Conservation (phyloP, 2,329 filamentous ascomycete species). For the Diaporthe humulicola region DNA sequence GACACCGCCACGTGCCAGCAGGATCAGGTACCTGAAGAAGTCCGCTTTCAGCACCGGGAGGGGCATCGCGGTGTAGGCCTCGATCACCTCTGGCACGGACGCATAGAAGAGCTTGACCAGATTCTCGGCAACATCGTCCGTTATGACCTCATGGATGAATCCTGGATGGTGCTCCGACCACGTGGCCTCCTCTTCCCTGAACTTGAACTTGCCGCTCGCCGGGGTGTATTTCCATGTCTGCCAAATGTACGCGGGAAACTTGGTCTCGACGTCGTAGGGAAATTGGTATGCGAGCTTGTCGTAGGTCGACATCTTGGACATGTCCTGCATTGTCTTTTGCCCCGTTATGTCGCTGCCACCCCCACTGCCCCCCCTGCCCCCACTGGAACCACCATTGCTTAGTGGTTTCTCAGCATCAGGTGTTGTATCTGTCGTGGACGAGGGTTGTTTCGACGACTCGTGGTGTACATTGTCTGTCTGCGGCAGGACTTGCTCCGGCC, state of each 20-base stretch:
- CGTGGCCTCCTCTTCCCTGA: slow-evolving; percentile 87
- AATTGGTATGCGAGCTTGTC: slow-evolving; percentile 93
- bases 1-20: slow-evolving; percentile 71
- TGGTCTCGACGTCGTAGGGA: slow-evolving; percentile 88
- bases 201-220: slow-evolving; percentile 80
- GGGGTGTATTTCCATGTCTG: slow-evolving; percentile 97
- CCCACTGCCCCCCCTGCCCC: slow-evolving; percentile 1
- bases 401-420: slow-evolving; percentile 36
- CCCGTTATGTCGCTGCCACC: slow-evolving; percentile 34
- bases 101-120: slow-evolving; percentile 90
- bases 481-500: slow-evolving; percentile 50
- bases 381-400: slow-evolving; percentile 39
- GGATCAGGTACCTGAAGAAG: slow-evolving; percentile 81
- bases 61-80: slow-evolving; percentile 81
- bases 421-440: slow-evolving; percentile 41
- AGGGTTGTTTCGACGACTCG: slow-evolving; percentile 43
- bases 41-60: slow-evolving; percentile 83
- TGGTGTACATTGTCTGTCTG: slow-evolving; percentile 41
- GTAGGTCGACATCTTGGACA: slow-evolving; percentile 78
- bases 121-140: slow-evolving; percentile 87
- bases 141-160: slow-evolving; percentile 97
- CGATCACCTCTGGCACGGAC: slow-evolving; percentile 81
- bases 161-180: slow-evolving; percentile 90
- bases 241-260: slow-evolving; percentile 98
- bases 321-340: slow-evolving; percentile 77